Evolutionary conservation across 116 monocot species (phyloP).

Genomic region (Cymodocea nodosa): DNA sequence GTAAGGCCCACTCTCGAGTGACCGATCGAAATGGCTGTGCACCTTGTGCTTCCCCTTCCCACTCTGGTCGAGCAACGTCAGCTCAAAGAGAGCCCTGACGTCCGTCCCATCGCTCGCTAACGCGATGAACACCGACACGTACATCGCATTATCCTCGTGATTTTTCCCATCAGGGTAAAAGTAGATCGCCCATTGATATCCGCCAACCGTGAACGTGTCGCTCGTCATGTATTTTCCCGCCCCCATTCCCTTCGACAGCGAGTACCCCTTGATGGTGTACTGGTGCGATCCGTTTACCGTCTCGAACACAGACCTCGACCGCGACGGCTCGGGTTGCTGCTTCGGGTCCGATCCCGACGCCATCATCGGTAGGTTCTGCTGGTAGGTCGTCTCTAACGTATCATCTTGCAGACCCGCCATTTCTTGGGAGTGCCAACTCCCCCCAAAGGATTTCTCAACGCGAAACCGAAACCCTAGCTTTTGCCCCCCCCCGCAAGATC

Average conservation of each 20-base stretch:
- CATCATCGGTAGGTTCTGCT: not conserved
- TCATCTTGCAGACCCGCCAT: constrained; percentile 3
- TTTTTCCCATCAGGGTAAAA: constrained; percentile 60
- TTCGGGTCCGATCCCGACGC: constrained; percentile 1
- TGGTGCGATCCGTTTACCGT: constrained; percentile 45
- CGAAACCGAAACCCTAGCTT: not conserved
- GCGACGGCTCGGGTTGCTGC: constrained; percentile 10
- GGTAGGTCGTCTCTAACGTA: not conserved
- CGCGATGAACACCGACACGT: constrained; percentile 50
- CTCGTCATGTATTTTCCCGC: constrained; percentile 43
- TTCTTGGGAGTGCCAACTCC: not conserved
- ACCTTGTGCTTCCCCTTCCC: constrained; percentile 56
- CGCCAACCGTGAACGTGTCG: constrained; percentile 35
- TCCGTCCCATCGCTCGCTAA: constrained; percentile 48
- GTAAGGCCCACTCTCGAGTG: constrained; percentile 42
- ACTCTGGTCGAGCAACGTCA: constrained; percentile 45
- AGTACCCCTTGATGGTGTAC: constrained; percentile 40
- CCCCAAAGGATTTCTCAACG: not conserved
- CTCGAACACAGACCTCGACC: constrained; percentile 31
- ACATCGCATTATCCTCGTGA: constrained; percentile 37
- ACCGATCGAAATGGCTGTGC: constrained; percentile 48
- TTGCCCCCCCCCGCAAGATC: no score
- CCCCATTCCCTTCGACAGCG: constrained; percentile 50
- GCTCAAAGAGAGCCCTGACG: constrained; percentile 43
- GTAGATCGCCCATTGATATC: constrained; percentile 52